phyloP scores from a whole-genome alignment of 1,284 basidiomycete genomes.

The Cutaneotrichosporon sp. region DNA sequence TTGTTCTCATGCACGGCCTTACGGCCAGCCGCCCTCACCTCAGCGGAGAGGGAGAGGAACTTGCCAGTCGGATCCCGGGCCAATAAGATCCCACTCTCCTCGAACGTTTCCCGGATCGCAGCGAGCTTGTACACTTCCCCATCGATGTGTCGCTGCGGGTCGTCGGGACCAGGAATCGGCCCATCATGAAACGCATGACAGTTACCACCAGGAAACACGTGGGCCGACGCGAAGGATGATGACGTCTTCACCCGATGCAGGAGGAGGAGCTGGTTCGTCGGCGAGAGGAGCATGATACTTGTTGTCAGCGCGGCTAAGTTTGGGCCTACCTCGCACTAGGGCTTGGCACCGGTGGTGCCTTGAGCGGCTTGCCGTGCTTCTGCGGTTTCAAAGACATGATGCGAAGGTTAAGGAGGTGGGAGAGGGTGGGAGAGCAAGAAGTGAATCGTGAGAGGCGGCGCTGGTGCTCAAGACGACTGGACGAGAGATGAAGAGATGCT shows the following conservation, averaged over 20 bases:
- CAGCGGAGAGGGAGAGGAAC: conserved; percentile 13
- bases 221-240: conserved; percentile 58
- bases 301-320: not conserved
- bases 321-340: conserved; percentile 8
- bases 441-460: not conserved
- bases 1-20: conserved; percentile 22
- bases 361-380: not conserved
- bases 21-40: conserved; percentile 14
- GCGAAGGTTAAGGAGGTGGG: not conserved
- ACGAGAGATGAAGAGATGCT: not conserved
- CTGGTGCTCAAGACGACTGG: not conserved
- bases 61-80: conserved; percentile 5
- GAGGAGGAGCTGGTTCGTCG: conserved; percentile 45
- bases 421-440: not conserved
- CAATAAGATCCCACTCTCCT: conserved; percentile 26
- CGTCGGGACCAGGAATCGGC: conserved; percentile 11
- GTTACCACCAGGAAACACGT: conserved; percentile 50
- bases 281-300: conserved; percentile 40
- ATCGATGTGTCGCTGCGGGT: conserved; percentile 18
- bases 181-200: conserved; percentile 51
- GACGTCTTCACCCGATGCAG: conserved; percentile 48
- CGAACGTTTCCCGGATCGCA: conserved; percentile 27
- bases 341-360: not conserved
- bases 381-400: not conserved
- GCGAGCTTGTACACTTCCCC: conserved; percentile 18